phyloP scores from a whole-genome alignment of 805 yeast genomes.

The Ogataea nakhonphanomensis region DNA sequence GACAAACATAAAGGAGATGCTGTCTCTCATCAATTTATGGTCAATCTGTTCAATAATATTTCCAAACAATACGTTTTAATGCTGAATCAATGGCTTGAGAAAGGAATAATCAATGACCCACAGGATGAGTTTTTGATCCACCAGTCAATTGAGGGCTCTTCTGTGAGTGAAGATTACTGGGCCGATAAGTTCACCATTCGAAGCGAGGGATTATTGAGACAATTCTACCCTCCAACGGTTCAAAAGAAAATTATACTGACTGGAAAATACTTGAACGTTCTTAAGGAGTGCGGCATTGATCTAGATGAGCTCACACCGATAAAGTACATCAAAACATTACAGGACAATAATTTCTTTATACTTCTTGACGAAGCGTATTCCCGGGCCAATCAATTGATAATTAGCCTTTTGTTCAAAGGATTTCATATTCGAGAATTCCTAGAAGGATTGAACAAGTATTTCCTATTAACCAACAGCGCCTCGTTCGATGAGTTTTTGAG shows the following conservation, averaged over 20 bases:
- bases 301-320: constrained; percentile 8
- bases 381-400: constrained; percentile 61
- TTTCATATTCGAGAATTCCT: constrained; percentile 51
- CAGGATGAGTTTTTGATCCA: constrained; percentile 79
- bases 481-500: constrained; percentile 52
- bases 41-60: constrained; percentile 50
- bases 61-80: constrained; percentile 61
- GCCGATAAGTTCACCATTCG: constrained; percentile 70
- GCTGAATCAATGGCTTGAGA: constrained; percentile 75
- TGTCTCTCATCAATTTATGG: constrained; percentile 49
- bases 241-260: constrained; percentile 70
- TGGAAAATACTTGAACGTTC: constrained; percentile 79
- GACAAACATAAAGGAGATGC: constrained; percentile 64
- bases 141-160: constrained; percentile 21
- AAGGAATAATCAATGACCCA: constrained; percentile 75
- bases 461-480: constrained; percentile 51
- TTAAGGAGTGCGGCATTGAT: constrained; percentile 56
- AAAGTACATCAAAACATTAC: constrained; percentile 20
- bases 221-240: constrained; percentile 49
- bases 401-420: constrained; percentile 57
- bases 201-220: constrained; percentile 70
- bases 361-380: constrained; percentile 59
- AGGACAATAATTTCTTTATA: constrained; percentile 41
- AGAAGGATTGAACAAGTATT: constrained; percentile 50
- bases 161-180: constrained; percentile 59